Conservation (phyloP, 805 yeast species). For the Clavispora asparagi region DNA sequence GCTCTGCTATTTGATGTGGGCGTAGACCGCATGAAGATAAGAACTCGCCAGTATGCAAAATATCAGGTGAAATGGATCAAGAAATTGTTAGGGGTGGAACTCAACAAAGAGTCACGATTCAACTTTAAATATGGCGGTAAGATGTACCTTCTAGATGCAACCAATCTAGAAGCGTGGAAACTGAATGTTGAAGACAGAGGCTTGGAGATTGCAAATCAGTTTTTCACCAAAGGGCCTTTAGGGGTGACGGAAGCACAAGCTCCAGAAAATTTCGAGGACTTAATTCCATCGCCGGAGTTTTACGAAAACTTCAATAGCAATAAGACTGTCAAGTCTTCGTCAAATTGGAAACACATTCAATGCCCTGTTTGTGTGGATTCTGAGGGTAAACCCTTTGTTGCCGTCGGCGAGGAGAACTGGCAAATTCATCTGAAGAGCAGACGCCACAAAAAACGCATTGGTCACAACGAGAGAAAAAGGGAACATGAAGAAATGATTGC, state of each 20-base stretch:
- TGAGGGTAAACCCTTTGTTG: constrained; percentile 50
- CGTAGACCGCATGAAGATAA: constrained; percentile 70
- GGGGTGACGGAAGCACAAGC: constrained; percentile 22
- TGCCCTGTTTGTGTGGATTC: constrained; percentile 65
- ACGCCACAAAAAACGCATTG: constrained; percentile 55
- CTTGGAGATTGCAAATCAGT: constrained; percentile 37
- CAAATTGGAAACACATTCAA: constrained; percentile 59
- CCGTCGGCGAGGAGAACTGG: constrained; percentile 74
- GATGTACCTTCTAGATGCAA: constrained; percentile 68
- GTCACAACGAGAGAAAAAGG: constrained; percentile 44
- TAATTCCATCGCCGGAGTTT: constrained; percentile 23
- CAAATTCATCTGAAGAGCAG: constrained; percentile 61
- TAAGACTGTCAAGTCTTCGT: constrained; percentile 28
- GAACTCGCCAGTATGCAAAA: constrained; percentile 83
- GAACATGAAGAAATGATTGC: constrained; percentile 44
- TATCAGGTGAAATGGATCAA: constrained; percentile 89
- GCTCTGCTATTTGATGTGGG: constrained; percentile 36
- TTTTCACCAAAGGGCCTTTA: constrained; percentile 24
- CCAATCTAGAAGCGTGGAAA: constrained; percentile 62
- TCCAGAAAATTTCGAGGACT: constrained; percentile 19
- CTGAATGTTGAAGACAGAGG: constrained; percentile 55
- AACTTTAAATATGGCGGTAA: constrained; percentile 55
- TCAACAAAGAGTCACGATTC: constrained; percentile 42
- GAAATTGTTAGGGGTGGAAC: constrained; percentile 60
- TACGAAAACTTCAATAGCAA: constrained; percentile 27